Evolutionary conservation across 768 basidiomycete genomes (phyloP).

Genomic region (Coprinopsis marcescibilis): DNA sequence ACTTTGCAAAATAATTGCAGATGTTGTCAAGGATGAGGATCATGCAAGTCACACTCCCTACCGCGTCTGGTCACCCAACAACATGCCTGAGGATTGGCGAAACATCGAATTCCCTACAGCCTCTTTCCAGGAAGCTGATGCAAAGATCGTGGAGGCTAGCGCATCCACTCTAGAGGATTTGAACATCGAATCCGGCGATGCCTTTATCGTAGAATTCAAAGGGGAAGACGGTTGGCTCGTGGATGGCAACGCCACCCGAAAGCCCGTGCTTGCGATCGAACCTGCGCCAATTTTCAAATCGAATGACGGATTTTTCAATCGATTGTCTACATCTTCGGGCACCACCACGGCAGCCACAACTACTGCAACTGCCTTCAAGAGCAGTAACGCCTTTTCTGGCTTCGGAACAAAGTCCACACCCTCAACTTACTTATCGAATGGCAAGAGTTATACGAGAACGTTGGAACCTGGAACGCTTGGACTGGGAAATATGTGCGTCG

Average conservation of each 20-base stretch:
- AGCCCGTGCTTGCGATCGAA: constrained; percentile 16
- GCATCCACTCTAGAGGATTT: constrained; percentile 53
- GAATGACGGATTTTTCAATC: constrained; percentile 51
- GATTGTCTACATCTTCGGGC: constrained; percentile 22
- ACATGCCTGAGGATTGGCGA: constrained; percentile 31
- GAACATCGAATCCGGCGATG: constrained; percentile 54
- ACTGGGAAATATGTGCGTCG: constrained; percentile 76
- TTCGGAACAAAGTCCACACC: constrained; percentile 23
- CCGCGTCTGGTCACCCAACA: constrained; percentile 61
- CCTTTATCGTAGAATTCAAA: constrained; percentile 75
- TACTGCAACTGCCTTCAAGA: too few relatives aligned
- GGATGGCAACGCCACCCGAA: constrained; percentile 23
- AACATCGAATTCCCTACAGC: constrained; percentile 27
- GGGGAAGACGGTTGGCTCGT: constrained; percentile 53
- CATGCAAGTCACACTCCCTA: constrained; percentile 30
- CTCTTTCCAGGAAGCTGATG: constrained; percentile 24
- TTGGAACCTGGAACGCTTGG: constrained; percentile 77
- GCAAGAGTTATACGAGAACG: constrained; percentile 28
- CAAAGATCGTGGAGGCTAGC: constrained; percentile 39
- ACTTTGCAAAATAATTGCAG: constrained; percentile 37
- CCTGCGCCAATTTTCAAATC: constrained; percentile 51
- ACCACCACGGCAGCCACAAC: constrained; percentile 15
- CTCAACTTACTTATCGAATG: constrained; percentile 20
- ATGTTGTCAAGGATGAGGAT: constrained; percentile 26
- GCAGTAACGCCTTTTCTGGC: constrained; percentile 17